Base-by-base conservation (phyloP, 2,329 filamentous ascomycete species). In the Meredithiella fracta region DNA sequence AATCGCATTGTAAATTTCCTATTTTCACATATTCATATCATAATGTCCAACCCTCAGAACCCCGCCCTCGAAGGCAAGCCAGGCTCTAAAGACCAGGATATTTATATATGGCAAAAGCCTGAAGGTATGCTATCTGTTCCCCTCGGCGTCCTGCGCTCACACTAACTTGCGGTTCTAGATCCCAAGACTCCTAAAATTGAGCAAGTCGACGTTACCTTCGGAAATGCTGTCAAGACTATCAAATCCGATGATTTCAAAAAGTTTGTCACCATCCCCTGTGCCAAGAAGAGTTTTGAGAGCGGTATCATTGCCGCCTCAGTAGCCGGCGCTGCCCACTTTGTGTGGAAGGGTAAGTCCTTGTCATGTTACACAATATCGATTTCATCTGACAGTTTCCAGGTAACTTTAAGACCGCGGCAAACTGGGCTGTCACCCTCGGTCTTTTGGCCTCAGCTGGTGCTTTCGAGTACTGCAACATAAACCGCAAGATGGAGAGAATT, bases 391-490 rank as follows among this genome's bases (percentile, higher is more conserved):
- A 23, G 17, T 22, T 4, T 9, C 50, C 62, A 78, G 80, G 76
- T 44, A 74, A 76, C 17, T 69, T 88, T 59, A 77, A 76, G 56
- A 79, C 77, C 63, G 80, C 86, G 1, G 82, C 84, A 37, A 94
- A 94, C 64, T 94, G 86, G 85, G 89, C 88, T 0, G 88, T 92
- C 4, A 86, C 82, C 5, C 75, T 80, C 37, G 94, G 92, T 66
- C 73, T 83, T 23, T 65, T 84, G 20, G 78, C 77, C 5, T 82
- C 85, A n/a, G 72, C 85, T 50, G 75, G 76, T 29, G 83, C 83
- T 53, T 92, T 89, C 69, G 87, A 96, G 69, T 88, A 85, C 64
- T 97, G 91, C 70, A 82, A 89, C 64, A 82, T 82, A 62, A 77
- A 78, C 60, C 76, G 89, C 58, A 74, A 78, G 51, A 75, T 83